phyloP scores from a whole-genome alignment of 345 rosid species.

The Mallotus nudiflorus region DNA sequence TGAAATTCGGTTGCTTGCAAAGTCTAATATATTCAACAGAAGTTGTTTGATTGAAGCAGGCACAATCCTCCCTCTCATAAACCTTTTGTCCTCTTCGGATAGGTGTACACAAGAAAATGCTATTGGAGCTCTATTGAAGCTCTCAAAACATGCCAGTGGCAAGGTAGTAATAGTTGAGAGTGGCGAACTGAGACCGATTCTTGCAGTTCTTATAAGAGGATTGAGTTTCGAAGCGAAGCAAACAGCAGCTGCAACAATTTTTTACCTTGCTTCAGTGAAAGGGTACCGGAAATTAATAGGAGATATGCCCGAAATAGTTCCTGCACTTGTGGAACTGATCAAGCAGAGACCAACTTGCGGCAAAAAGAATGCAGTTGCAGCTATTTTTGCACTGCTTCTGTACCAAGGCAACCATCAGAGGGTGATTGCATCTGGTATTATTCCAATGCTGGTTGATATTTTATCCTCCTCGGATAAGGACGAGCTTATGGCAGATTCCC shows the following conservation, averaged over 20 bases:
- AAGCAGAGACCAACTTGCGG: slow-evolving; percentile 53
- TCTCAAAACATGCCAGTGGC: slow-evolving; percentile 57
- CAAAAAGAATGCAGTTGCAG: slow-evolving; percentile 63
- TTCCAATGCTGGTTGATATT: slow-evolving; percentile 46
- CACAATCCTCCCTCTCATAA: slow-evolving; percentile 49
- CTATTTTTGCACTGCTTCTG: slow-evolving; percentile 56
- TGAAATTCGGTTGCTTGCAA: slow-evolving; percentile 65
- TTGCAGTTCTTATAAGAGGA: slow-evolving; percentile 56
- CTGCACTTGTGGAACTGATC: slow-evolving; percentile 54
- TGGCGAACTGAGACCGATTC: slow-evolving; percentile 54
- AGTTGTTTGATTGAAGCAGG: slow-evolving; percentile 69
- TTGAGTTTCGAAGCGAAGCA: slow-evolving; percentile 57
- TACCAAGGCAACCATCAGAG: slow-evolving; percentile 47
- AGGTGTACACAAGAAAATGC: slow-evolving; percentile 50
- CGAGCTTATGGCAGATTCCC: slow-evolving; percentile 54
- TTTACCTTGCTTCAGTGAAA: slow-evolving; percentile 66
- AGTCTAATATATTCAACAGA: slow-evolving; percentile 59
- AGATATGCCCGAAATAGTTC: slow-evolving; percentile 54
- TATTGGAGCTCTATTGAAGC: slow-evolving; percentile 66
- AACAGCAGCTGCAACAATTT: slow-evolving; percentile 64
- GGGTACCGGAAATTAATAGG: slow-evolving; percentile 55
- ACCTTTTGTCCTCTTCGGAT: slow-evolving; percentile 38
- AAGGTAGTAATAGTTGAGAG: slow-evolving; percentile 50
- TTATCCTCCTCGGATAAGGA: slow-evolving; percentile 41
- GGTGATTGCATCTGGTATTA: slow-evolving; percentile 53